These are phyloP conservation scores for Phaeosphaeriaceae sp. DNA, from an alignment of 2,329 filamentous ascomycete genomes.

Conservation along the genomic window DNA sequence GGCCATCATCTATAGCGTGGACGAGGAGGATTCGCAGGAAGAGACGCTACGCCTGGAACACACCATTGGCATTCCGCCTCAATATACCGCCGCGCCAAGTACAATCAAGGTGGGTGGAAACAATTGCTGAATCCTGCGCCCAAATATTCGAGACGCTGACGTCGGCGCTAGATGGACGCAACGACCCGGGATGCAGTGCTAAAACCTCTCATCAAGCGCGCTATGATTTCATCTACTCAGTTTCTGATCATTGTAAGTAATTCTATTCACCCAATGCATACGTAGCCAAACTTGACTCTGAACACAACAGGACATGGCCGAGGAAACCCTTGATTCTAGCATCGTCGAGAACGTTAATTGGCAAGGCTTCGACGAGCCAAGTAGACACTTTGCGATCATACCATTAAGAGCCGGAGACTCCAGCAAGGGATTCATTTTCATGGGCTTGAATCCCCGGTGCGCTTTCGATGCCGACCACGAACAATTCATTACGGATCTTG, in stretches of 20 bases:
- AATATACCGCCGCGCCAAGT: slow-evolving; percentile 1
- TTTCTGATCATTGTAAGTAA: background rate
- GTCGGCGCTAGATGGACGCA: background rate
- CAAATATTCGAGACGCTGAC: background rate
- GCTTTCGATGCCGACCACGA: slow-evolving; percentile 8
- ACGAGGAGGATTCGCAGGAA: background rate
- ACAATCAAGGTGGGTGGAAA: slow-evolving; percentile 2
- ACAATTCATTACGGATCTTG: slow-evolving; percentile 8
- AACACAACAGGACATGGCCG: background rate
- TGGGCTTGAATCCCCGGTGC: slow-evolving; percentile 8
- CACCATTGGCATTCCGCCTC: slow-evolving; percentile 2
- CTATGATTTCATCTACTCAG: background rate
- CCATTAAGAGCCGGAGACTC: background rate
- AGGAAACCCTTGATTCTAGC: background rate
- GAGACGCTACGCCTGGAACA: slow-evolving; percentile 2
- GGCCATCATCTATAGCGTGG: slow-evolving; percentile 8
- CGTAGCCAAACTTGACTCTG: background rate
- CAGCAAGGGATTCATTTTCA: slow-evolving; percentile 1
- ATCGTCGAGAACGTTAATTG: slow-evolving; percentile 5
- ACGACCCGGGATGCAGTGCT: background rate
- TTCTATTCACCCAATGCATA: background rate
- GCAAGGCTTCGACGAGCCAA: slow-evolving; percentile 11
- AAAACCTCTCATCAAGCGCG: background rate
- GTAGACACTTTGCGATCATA: slow-evolving; percentile 6
- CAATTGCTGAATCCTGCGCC: background rate